Base-by-base conservation (phyloP, 2,329 filamentous ascomycete species). In the Paramyrothecium sp. region DNA sequence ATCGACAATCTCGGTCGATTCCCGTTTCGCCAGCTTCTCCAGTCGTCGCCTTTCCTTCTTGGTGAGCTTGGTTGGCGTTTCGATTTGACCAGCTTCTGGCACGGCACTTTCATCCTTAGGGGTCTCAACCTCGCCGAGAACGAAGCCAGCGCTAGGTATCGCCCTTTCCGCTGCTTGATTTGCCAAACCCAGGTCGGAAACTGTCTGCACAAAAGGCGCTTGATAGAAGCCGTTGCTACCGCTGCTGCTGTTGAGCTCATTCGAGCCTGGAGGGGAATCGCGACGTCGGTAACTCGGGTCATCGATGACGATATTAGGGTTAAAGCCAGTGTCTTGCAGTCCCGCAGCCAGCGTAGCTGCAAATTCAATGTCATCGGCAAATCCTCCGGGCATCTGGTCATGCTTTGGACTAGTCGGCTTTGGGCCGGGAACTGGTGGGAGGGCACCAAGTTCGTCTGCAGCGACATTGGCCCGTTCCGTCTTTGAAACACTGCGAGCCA, bases 321-420 rank as follows among this genome's bases (percentile, higher is more conserved):
- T 82, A 61, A 92, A 91, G 0, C 89, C 89, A 50, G 86, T 83
- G n/a, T 86, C 82, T 66, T 87, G 75, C 52, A 90, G 77, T 2
- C 86, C 88, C 51, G 88, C 89, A 57, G 88, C 88, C 51, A 91
- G 73, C 3, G 83, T 85, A 26, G 89, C 89, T 8, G 87, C 85
- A 62, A 92, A 91, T 54, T 86, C 86, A 10, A 89, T 73, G 63
- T 91, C 89, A 56, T 88, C 82, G 2, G 76, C 83, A 65, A 89
- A 92, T 11, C 81, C 75, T 20, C 88, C 89, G 22, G 88, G 87
- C 70, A 89, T 83, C 56, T 83, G 79, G 48, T 78, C 67, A 20
- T 67, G 64, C 53, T 75, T 74, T n/a, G 79, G 76, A 59, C 75
- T 78, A 12, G 73, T 61, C 10, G 83, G 82, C 64, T 88, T 87